phyloP scores from a whole-genome alignment of 768 basidiomycete genomes.

The Heimioporus sp. region DNA sequence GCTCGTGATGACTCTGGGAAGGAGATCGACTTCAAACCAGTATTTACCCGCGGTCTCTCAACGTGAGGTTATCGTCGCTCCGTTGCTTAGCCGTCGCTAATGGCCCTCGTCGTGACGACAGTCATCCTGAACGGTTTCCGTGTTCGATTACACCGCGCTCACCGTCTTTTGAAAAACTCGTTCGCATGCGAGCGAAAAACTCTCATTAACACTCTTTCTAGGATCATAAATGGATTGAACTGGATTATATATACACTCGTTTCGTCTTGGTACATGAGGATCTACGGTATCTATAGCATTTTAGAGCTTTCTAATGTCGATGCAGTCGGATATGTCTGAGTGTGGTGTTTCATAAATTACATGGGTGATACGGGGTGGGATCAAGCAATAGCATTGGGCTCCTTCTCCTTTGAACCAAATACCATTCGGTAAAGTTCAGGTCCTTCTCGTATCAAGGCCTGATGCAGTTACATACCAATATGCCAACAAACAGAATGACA shows the following conservation, averaged over 20 bases:
- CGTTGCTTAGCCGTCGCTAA: neutral
- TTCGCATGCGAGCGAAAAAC: constrained; percentile 5
- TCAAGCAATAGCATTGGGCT: neutral
- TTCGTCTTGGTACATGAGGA: neutral
- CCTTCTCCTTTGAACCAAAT: constrained; percentile 18
- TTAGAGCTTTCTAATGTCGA: neutral
- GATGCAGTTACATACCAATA: constrained; percentile 1
- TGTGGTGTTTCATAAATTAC: constrained; percentile 1
- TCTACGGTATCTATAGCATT: constrained; percentile 4
- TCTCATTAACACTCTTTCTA: too few species aligned
- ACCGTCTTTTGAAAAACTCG: constrained; percentile 9
- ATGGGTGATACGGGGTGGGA: neutral
- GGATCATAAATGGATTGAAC: neutral
- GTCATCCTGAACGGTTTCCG: constrained; percentile 23
- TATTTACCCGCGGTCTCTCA: constrained; percentile 24
- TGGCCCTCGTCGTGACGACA: neutral
- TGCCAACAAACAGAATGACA: neutral
- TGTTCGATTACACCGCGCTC: constrained; percentile 21
- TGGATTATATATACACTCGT: neutral
- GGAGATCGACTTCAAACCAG: constrained; percentile 22
- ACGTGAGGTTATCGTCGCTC: constrained; percentile 7
- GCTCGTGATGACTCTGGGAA: constrained; percentile 28
- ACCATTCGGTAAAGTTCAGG: constrained; percentile 70
- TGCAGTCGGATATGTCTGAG: constrained; percentile 5
- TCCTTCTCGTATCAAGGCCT: constrained; percentile 77